Base-by-base conservation (phyloP, 2,329 filamentous ascomycete genomes). In the Fusarium sp. region DNA sequence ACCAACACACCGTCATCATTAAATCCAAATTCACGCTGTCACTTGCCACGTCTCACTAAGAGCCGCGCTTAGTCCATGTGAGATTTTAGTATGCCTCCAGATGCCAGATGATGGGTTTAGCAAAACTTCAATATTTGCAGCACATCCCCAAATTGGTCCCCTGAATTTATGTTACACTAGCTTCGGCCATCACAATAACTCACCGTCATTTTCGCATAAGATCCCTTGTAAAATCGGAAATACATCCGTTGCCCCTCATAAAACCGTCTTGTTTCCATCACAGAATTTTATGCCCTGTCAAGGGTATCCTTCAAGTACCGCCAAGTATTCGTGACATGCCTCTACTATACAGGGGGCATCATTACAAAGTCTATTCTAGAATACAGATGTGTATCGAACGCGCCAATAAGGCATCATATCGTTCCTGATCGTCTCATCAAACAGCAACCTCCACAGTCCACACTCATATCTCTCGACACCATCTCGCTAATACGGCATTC, bases 391-490 rank as follows among this genome's bases (percentile, higher is more conserved):
- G 62, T 65, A 60, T 53, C 53, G 53, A 53, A 34, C 60, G 60
- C 36, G 56, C 62, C 56, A 56, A 42, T 13, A 40, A 22, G 38
- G 49, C 53, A 60, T 65, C 39, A 18, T 53, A 28, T 49, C 45
- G 45, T 48, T n/a, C 22, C 17, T 22, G 3, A 6, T 6, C 50
- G 20, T 34, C 51, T 42, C 40, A 44, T 44, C 56, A 64, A 67
- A 52, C 51, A 39, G 28, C n/a, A 54, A 18, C 45, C 43, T 14
- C 49, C 43, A 64, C 60, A 63, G 28, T 24, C 10, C 39, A 24
- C 22, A 24, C 40, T 26, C 65, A 90, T 64, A 95, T 90, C 82
- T 94, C 91, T 77, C 84, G 86, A 82, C 93, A 96, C 93, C 93
- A 96, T 75, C 88, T 90, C 36, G 85, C 86, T 83, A 93, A 80